phyloP scores from a whole-genome alignment of 1,284 basidiomycete species.

The Moesziomyces sp. region DNA sequence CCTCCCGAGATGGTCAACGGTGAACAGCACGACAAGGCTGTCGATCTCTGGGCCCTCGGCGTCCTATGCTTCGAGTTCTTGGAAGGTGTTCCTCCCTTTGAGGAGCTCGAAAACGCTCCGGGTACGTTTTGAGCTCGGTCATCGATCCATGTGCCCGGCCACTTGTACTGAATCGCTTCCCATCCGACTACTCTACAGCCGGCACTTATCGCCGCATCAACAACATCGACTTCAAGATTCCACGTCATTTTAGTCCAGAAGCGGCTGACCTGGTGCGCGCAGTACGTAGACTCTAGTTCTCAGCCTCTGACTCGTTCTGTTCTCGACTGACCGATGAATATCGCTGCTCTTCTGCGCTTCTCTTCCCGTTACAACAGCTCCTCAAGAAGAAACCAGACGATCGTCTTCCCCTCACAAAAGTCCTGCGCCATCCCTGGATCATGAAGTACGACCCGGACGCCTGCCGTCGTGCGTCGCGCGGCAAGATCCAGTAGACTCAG shows the following conservation, averaged over 20 bases:
- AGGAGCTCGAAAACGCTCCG: conserved; percentile 77
- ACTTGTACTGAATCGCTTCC: background rate
- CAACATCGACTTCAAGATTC: conserved; percentile 59
- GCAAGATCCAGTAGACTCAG: conserved; percentile 38
- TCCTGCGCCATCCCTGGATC: conserved; percentile 91
- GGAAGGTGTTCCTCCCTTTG: conserved; percentile 91
- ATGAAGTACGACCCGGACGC: conserved; percentile 74
- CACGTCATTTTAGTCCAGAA: conserved; percentile 53
- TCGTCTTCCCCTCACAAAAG: conserved; percentile 82
- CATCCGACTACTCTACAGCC: conserved; percentile 2
- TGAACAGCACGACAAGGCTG: conserved; percentile 84
- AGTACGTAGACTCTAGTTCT: conserved; percentile 21
- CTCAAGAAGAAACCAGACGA: conserved; percentile 86
- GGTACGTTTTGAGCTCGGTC: conserved; percentile 70
- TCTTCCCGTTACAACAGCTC: conserved; percentile 73
- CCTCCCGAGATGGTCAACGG: conserved; percentile 99
- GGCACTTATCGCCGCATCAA: conserved; percentile 61
- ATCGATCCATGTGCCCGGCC: background rate
- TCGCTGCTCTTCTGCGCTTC: background rate
- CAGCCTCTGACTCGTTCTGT: too few relatives aligned
- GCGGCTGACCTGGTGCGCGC: conserved; percentile 54
- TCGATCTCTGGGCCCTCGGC: conserved; percentile 96
- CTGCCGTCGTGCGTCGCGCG: conserved; percentile 48
- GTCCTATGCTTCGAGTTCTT: conserved; percentile 96
- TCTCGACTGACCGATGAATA: too few relatives aligned